These are phyloP conservation scores for Esteya vermicola DNA, from an alignment of 2,329 filamentous ascomycete genomes.

Conservation along the genomic window DNA sequence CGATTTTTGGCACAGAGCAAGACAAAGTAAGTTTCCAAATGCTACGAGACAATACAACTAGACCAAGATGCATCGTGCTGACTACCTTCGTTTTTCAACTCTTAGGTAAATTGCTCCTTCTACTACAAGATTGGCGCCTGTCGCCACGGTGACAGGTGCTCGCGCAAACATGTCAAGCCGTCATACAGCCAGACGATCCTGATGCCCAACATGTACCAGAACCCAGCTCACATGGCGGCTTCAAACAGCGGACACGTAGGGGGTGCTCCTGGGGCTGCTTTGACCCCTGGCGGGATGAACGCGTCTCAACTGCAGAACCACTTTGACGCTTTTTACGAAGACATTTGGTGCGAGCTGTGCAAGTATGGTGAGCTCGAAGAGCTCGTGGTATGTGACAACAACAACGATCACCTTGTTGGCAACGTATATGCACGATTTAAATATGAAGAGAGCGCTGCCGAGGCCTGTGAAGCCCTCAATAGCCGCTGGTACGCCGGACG, in stretches of 20 bases:
- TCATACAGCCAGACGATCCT: slow-evolving; percentile 97
- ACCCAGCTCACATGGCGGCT: slow-evolving; percentile 94
- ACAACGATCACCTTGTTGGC: slow-evolving; percentile 97
- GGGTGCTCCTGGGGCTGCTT: no score
- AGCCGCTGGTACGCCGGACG: slow-evolving; percentile 91
- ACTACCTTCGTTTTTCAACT: neutral
- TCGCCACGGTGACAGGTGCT: slow-evolving; percentile 95
- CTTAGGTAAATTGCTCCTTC: slow-evolving; percentile 86
- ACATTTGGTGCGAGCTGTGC: slow-evolving; percentile 99
- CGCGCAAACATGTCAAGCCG: slow-evolving; percentile 96
- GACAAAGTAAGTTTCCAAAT: slow-evolving; percentile 51
- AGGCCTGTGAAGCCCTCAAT: slow-evolving; percentile 88
- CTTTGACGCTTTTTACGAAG: slow-evolving; percentile 99
- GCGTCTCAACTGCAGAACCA: slow-evolving; percentile 92
- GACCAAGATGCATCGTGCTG: neutral
- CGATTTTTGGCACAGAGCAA: slow-evolving; percentile 98
- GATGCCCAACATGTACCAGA: slow-evolving; percentile 97
- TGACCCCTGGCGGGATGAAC: no score
- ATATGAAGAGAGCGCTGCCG: slow-evolving; percentile 92
- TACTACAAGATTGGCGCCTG: slow-evolving; percentile 99
- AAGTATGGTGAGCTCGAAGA: slow-evolving; percentile 97
- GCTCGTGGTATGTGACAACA: slow-evolving; percentile 97
- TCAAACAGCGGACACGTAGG: no score
- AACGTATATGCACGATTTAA: slow-evolving; percentile 99
- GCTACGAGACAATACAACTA: slow-evolving; percentile 10